These are phyloP conservation scores for Byssochlamys sp. DNA, from an alignment of 2,329 filamentous ascomycete genomes.

Conservation along the genomic window DNA sequence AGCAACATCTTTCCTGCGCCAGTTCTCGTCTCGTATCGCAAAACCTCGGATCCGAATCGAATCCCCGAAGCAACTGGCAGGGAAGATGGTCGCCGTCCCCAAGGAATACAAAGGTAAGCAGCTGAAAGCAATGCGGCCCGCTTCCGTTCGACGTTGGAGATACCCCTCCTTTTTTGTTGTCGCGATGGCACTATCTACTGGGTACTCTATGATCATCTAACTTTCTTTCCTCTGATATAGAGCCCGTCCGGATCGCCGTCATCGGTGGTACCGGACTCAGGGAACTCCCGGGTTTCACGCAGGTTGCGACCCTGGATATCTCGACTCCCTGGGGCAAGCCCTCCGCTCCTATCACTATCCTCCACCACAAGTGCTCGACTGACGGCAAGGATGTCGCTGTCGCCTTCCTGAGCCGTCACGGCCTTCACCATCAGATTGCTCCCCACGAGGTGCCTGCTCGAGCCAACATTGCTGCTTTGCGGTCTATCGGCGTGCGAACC, in stretches of 20 bases:
- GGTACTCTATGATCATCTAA: background rate
- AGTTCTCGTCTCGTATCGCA: conserved; percentile 14
- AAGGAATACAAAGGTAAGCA: conserved; percentile 50
- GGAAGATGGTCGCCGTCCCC: conserved; percentile 46
- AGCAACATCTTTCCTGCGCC: conserved; percentile 7
- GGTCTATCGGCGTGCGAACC: conserved; percentile 76
- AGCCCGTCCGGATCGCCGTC: conserved; percentile 70
- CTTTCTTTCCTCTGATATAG: conserved; percentile 11
- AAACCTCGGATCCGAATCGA: conserved; percentile 23
- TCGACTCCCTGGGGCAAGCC: conserved; percentile 82
- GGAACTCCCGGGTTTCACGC: conserved; percentile 75
- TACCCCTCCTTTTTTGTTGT: background rate
- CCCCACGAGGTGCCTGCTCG: conserved; percentile 91
- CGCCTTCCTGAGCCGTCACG: conserved; percentile 90
- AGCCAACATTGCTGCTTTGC: conserved; percentile 96
- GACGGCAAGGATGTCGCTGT: conserved; percentile 53
- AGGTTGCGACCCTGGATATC: conserved; percentile 67
- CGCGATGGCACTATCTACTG: background rate
- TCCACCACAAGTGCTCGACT: conserved; percentile 71
- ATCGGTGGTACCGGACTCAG: conserved; percentile 89
- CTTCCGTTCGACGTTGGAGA: background rate
- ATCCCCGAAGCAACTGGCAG: conserved; percentile 23
- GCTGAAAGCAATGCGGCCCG: conserved; percentile 1
- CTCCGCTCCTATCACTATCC: conserved; percentile 68
- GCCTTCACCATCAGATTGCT: conserved; percentile 74